Evolutionary conservation across 192 early-diverging fungal species (phyloP).

Genomic region (Coemansia erecta): DNA sequence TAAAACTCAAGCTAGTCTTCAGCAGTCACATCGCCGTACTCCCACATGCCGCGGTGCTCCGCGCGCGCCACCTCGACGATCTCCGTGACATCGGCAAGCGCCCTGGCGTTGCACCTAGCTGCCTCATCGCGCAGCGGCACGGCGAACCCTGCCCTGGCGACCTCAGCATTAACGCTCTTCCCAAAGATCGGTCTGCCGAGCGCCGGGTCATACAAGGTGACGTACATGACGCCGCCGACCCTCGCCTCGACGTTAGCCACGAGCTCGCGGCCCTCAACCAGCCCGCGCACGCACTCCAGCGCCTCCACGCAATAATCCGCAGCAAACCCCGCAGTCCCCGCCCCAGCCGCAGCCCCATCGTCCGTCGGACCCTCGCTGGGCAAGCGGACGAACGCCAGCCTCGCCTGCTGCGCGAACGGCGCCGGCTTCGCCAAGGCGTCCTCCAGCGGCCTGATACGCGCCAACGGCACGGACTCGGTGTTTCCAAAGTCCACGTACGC

Average conservation of each 20-base stretch:
- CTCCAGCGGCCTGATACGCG: constrained; percentile 75
- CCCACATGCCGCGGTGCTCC: constrained; percentile 44
- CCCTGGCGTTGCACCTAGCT: constrained; percentile 27
- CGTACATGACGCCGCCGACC: constrained; percentile 54
- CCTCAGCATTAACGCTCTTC: constrained; percentile 65
- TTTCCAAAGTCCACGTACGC: constrained; percentile 96
- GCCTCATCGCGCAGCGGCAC: constrained; percentile 49
- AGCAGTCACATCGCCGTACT: constrained; percentile 41
- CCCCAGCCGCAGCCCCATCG: too few relatives aligned
- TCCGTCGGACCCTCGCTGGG: too few relatives aligned
- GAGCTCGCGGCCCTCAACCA: constrained; percentile 61
- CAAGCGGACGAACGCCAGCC: constrained; percentile 78
- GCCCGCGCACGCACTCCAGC: constrained; percentile 65
- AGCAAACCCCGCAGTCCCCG: constrained; percentile 39
- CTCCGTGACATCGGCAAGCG: constrained; percentile 31
- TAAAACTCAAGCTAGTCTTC: constrained; percentile 22
- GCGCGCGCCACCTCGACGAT: constrained; percentile 40
- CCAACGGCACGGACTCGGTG: constrained; percentile 70
- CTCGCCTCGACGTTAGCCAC: constrained; percentile 75
- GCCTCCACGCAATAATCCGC: constrained; percentile 79
- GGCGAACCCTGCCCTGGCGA: constrained; percentile 66
- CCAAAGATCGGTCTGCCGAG: constrained; percentile 59
- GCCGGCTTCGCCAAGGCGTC: constrained; percentile 65
- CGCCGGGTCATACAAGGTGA: constrained; percentile 67
- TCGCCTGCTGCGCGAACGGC: constrained; percentile 78